Evolutionary conservation across 768 basidiomycete genomes (phyloP).

Genomic region (Phylloporus scabripes): DNA sequence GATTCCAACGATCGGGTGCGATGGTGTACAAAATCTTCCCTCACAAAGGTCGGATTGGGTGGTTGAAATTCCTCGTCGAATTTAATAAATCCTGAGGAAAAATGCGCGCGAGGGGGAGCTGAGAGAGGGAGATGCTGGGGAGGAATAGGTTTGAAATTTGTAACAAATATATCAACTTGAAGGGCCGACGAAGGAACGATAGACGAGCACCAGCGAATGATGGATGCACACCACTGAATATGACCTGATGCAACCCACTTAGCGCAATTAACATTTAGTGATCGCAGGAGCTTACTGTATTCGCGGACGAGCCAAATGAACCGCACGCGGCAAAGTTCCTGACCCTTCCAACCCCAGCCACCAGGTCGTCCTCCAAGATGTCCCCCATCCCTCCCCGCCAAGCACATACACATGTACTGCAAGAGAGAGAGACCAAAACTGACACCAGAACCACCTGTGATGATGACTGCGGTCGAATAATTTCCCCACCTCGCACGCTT

Average conservation of each 20-base stretch:
- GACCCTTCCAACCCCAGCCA: constrained; percentile 38
- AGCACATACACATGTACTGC: constrained; percentile 54
- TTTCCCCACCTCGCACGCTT: constrained; percentile 53
- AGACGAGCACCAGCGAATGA: constrained; percentile 56
- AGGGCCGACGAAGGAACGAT: constrained; percentile 45
- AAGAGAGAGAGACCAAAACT: constrained; percentile 64
- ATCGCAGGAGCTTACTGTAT: constrained; percentile 46
- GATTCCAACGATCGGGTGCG: constrained; percentile 23
- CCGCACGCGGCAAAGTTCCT: constrained; percentile 49
- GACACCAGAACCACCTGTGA: constrained; percentile 73
- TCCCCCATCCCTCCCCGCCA: constrained; percentile 50
- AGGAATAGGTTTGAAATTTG: constrained; percentile 43
- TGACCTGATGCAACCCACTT: constrained; percentile 43
- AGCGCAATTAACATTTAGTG: not conserved
- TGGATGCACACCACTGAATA: constrained; percentile 69
- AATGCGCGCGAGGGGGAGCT: not conserved
- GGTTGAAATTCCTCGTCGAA: constrained; percentile 29
- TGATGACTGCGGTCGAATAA: constrained; percentile 55
- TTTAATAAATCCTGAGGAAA: constrained; percentile 1
- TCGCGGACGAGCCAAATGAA: constrained; percentile 78
- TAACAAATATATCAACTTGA: constrained; percentile 71
- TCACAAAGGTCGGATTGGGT: constrained; percentile 31
- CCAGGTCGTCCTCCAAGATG: constrained; percentile 43
- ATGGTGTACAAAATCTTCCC: constrained; percentile 3
- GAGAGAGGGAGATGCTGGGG: constrained; percentile 5